Conservation (phyloP, 805 yeast genomes). For the Ogataea populi-albae region DNA sequence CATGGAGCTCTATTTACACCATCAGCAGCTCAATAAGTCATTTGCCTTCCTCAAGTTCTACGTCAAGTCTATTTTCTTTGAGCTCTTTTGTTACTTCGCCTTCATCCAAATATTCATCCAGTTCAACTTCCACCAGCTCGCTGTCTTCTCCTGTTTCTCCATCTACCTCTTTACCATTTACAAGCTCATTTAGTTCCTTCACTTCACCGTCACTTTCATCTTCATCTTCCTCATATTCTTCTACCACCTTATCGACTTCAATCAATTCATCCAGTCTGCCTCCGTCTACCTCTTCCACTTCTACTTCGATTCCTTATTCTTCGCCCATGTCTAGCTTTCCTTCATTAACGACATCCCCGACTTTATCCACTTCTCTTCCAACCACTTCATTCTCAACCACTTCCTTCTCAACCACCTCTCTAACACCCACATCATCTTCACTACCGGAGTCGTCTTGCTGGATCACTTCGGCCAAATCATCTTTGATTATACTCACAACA, state of each 20-base stretch:
- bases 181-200: background rate
- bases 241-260: constrained; percentile 7
- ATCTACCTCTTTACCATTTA: constrained; percentile 1
- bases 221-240: constrained; percentile 2
- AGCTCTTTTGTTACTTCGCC: background rate
- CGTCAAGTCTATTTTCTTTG: constrained; percentile 1
- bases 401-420: background rate
- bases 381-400: constrained; percentile 2
- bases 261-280: background rate
- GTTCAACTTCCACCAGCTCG: constrained; percentile 2
- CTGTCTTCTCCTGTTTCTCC: constrained; percentile 2
- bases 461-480: background rate
- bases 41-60: constrained; percentile 1
- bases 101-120: constrained; percentile 1
- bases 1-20: constrained; percentile 1
- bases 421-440: background rate
- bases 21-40: constrained; percentile 1
- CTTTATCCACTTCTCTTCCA: constrained; percentile 2
- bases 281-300: constrained; percentile 10
- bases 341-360: background rate
- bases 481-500: no score
- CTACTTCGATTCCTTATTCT: constrained; percentile 3
- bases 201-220: constrained; percentile 4
- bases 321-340: constrained; percentile 2
- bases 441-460: background rate